Conservation (phyloP, 1,284 basidiomycete genomes). For the Ceratobasidium sp. region DNA sequence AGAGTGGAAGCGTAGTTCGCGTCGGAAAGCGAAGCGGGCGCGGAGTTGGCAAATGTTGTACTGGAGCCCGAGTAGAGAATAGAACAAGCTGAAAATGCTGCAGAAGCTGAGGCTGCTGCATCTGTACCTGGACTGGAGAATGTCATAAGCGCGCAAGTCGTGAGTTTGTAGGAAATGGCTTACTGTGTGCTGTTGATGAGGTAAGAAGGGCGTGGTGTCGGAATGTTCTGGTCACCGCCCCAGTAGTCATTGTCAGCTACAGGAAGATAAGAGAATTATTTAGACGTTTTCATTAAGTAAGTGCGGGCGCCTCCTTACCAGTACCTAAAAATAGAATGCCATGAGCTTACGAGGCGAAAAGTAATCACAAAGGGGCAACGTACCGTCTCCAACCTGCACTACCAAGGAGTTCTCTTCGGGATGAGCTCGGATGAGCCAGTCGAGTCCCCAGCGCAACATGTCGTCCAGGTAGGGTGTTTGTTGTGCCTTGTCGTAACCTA, state of each 20-base stretch:
- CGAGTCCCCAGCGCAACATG: slow-evolving; percentile 89
- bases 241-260: slow-evolving; percentile 81
- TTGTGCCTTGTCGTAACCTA: slow-evolving; percentile 84
- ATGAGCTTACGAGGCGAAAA: neutral
- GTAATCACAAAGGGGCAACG: neutral
- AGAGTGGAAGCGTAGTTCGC: slow-evolving; percentile 78
- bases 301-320: neutral
- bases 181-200: slow-evolving; percentile 77
- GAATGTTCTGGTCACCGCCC: slow-evolving; percentile 88
- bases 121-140: slow-evolving; percentile 83
- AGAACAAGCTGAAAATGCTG: slow-evolving; percentile 89
- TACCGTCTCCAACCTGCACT: slow-evolving; percentile 80
- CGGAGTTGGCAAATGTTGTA: slow-evolving; percentile 62
- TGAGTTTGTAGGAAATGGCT: slow-evolving; percentile 33
- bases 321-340: slow-evolving; percentile 18
- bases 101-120: slow-evolving; percentile 83
- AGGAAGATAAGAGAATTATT: neutral
- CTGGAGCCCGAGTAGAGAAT: slow-evolving; percentile 74
- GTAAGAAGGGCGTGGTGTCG: slow-evolving; percentile 78
- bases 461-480: slow-evolving; percentile 91
- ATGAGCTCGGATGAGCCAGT: slow-evolving; percentile 94
- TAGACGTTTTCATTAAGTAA: slow-evolving; percentile 44
- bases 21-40: slow-evolving; percentile 79
- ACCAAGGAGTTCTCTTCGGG: slow-evolving; percentile 79
- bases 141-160: neutral